Base-by-base conservation (phyloP, 768 basidiomycete genomes). In the Leccinum olivaceopallidum region DNA sequence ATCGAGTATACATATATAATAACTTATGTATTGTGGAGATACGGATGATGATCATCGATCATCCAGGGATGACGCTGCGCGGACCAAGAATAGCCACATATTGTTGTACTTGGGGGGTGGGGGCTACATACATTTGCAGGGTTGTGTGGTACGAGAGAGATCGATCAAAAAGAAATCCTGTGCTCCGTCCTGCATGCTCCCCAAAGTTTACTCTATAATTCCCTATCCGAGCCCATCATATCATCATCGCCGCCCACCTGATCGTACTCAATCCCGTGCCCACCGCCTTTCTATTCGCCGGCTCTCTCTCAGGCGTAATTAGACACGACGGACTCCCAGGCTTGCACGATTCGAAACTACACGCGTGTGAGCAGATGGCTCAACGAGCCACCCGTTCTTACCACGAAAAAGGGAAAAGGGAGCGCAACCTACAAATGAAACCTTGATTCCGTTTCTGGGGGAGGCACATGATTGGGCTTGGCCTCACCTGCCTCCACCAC, bases 321-420 rank as follows among this genome's bases (percentile, higher is more conserved):
- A 50, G 61, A 50, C 58, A 56, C 53, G 44, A 57, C 58, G 47
- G 58, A 55, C 69, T 70, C 69, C 61, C 71, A 70, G 60, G 65
- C 65, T 20, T 37, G 50, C 24, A 12, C 53, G 49, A 52, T 64
- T 51, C 58, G 32, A 36, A 61, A 64, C 55, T 51, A 26, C 32
- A 5, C 36, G 42, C 48, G 65, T 70, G 69, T 72, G 69, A 70
- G 68, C 65, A 62, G 49, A 60, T 59, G 28, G 60, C 22, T 42
- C 47, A 53, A 55, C 44, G 13, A 30, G 44, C 56, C 24, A 20
- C 20, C 44, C 44, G 6, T 47, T 20, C 50, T 53, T 49, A 34
- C 56, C 59, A 61, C 59, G 59, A 48, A 56, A 55, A 22, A 20
- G 32, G 37, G 36, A 24, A 30, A 39, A 36, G 24, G 42, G 4